Conservation (phyloP, 1,284 basidiomycete species). For the Ceratobasidium sp. region DNA sequence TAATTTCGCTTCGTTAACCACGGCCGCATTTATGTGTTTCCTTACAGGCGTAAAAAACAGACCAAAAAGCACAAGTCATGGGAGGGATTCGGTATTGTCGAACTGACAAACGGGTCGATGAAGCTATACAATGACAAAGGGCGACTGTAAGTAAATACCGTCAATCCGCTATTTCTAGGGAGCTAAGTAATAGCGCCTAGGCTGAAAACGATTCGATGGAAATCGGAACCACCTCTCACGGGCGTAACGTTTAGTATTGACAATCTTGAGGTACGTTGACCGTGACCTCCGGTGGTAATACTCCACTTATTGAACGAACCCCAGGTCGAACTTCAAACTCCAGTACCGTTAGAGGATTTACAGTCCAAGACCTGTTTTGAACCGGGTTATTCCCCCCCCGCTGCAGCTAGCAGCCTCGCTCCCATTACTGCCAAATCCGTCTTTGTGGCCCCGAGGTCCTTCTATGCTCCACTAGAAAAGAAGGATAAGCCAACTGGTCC, state of each 20-base stretch:
- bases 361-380: conserved; percentile 29
- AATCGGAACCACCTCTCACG: conserved; percentile 33
- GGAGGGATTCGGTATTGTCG: conserved; percentile 39
- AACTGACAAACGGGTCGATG: conserved; percentile 12
- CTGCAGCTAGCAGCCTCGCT: neutral
- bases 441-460: conserved; percentile 42
- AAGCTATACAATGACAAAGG: conserved; percentile 39
- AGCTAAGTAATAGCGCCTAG: neutral
- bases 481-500: conserved; percentile 45
- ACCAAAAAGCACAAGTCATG: conserved; percentile 39
- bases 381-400: conserved; percentile 20
- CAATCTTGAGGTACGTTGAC: conserved; percentile 39
- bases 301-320: neutral
- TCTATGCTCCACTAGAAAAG: conserved; percentile 52
- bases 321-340: conserved; percentile 38
- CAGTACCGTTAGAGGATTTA: conserved; percentile 29
- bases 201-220: conserved; percentile 26
- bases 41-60: conserved; percentile 30
- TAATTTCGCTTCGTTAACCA: neutral
- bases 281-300: too few relatives aligned
- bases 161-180: neutral
- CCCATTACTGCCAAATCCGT: conserved; percentile 39
- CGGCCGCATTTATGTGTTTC: neutral
- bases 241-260: conserved; percentile 31
- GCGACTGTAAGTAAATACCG: neutral